Conservation (phyloP, 495 filamentous ascomycete genomes). For the Echria macrotheca region DNA sequence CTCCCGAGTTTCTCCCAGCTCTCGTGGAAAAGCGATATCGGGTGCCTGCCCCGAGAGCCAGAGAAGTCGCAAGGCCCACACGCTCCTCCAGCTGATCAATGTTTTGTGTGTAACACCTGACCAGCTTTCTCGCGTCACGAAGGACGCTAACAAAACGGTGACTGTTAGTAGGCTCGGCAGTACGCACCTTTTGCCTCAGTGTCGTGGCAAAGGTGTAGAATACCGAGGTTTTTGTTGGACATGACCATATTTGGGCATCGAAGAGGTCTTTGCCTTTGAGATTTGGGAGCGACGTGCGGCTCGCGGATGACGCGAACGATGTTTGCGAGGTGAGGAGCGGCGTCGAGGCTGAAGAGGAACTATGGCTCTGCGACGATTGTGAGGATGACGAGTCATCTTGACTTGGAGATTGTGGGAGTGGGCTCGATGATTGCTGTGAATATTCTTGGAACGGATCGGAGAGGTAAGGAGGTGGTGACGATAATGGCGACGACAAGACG, state of each 20-base stretch:
- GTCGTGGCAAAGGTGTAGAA: slow-evolving; percentile 65
- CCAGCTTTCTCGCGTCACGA: slow-evolving; percentile 55
- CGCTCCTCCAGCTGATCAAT: slow-evolving; percentile 65
- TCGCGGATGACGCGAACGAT: slow-evolving; percentile 25
- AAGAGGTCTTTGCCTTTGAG: slow-evolving; percentile 64
- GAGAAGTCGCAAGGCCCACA: slow-evolving; percentile 51
- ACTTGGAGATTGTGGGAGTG: slow-evolving; percentile 23
- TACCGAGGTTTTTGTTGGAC: slow-evolving; percentile 55
- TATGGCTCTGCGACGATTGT: slow-evolving; percentile 32
- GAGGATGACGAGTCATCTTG: too few relatives aligned
- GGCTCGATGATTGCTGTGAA: slow-evolving; percentile 16
- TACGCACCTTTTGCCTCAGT: slow-evolving; percentile 52
- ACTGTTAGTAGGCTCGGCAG: slow-evolving; percentile 48
- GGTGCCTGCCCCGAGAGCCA: slow-evolving; percentile 52
- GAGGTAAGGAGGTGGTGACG: slow-evolving; percentile 39
- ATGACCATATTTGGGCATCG: slow-evolving; percentile 59
- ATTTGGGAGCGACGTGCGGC: slow-evolving; percentile 38
- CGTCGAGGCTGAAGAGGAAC: slow-evolving; percentile 31
- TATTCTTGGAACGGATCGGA: slow-evolving; percentile 41
- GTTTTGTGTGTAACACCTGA: slow-evolving; percentile 67
- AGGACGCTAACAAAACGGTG: slow-evolving; percentile 60
- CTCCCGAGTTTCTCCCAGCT: slow-evolving; percentile 16
- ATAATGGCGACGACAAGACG: slow-evolving; percentile 39
- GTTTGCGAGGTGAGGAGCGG: slow-evolving; percentile 39
- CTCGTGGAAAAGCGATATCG: slow-evolving; percentile 38